Evolutionary conservation across 2,329 filamentous ascomycete genomes (phyloP), one percentile per base, ranked within the genome.

Genomic region (Myotisia sp.): DNA sequence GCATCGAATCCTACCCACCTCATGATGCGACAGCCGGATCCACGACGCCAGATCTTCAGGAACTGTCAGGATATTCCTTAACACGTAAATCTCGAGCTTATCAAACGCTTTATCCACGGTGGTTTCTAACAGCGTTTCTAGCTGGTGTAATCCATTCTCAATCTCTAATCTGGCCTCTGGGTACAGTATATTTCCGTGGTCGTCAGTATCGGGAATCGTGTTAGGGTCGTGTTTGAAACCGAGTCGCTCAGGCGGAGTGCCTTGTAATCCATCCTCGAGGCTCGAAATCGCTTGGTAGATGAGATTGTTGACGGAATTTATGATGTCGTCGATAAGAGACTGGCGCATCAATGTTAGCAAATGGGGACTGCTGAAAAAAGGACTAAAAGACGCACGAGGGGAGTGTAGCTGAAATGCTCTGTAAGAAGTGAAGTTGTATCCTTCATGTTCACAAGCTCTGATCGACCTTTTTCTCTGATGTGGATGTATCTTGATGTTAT

Each of bases 251-350:
- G 86, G 80, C 1, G 80, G 73, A 2, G 80, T 77, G 33, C 70
- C 70, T 31, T 83, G 66, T 13, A 98, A 74, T 1, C 83, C 82
- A 36, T 75, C 73, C 58, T 95, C 90, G 44, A 95, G 76, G 40
- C 80, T 83, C 49, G 83, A 82, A 49, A 93, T 76, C 35, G 84
- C 86, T 55, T 79, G 79, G 59, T 92, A 90, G 50, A 90, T 79
- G 49, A 94, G 73, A 50, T 87, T 82, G 64, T 95, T 98, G 57
- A 94, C 76, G 36, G 79, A 81, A 65, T 95, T 94, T 64, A 95
- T 93, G 48, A 95, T 86, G 61, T 95, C 87, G 71, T 98, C 90
- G 51, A 98, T 79, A 26, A 98, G 74, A 41, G 81, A 81, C 86
- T 93, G 49, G n/a, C n/a, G n/a, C n/a, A n/a, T 17, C 27, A 18